Percentiles rank a stretch among this genome's conserved stretches.
phyloP scores from a whole-genome alignment of 768 basidiomycete species.

The Boletus subparvulus region DNA sequence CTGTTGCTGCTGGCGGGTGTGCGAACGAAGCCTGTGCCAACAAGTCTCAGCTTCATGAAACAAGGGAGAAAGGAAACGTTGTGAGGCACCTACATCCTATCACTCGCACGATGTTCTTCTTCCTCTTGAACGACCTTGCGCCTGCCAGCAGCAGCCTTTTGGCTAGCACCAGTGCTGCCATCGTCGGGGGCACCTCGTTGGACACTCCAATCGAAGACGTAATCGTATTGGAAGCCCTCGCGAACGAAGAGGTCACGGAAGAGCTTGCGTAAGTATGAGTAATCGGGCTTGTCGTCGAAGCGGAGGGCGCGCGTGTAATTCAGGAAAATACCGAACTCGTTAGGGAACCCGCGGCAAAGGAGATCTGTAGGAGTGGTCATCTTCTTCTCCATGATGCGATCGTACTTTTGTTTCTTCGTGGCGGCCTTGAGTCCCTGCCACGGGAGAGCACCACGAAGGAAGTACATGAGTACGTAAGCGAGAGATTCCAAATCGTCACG shows the following conservation, averaged over 20 bases:
- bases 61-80: conserved; percentile 14
- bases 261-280: conserved; percentile 98
- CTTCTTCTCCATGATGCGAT: conserved; percentile 99
- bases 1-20: conserved; percentile 75
- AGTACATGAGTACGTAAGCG: conserved; percentile 99
- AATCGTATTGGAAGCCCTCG: conserved; percentile 98
- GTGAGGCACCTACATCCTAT: conserved; percentile 67
- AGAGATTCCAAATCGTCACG: conserved; percentile 98
- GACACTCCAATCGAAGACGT: conserved; percentile 98
- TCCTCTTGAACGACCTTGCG: conserved; percentile 85
- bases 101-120: conserved; percentile 78
- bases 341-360: conserved; percentile 98
- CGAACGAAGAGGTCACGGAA: conserved; percentile 98
- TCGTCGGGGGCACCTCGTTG: conserved; percentile 75
- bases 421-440: conserved; percentile 99
- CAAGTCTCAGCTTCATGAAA: conserved; percentile 14
- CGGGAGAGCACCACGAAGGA: conserved; percentile 95
- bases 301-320: conserved; percentile 99
- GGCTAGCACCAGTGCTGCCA: conserved; percentile 55
- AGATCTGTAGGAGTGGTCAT: conserved; percentile 98
- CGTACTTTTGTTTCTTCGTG: conserved; percentile 99
- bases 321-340: conserved; percentile 98
- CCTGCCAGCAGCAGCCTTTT: conserved; percentile 60
- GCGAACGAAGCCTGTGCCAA: conserved; percentile 71
- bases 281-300: conserved; percentile 99